These are phyloP conservation scores for Ustilago shanxiensis DNA, from an alignment of 1,284 basidiomycete species.

Conservation along the genomic window DNA sequence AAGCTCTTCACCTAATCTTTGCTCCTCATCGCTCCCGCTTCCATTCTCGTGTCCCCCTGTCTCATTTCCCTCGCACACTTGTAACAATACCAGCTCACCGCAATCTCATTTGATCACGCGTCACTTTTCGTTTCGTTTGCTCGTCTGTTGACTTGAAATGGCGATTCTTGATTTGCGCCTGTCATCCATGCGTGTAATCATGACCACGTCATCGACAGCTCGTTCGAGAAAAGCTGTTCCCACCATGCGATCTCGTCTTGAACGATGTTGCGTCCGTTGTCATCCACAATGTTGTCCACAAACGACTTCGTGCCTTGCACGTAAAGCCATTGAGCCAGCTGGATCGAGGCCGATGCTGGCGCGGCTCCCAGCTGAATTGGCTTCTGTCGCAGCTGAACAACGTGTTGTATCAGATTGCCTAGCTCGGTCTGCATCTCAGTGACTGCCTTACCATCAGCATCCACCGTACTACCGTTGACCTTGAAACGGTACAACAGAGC, in stretches of 20 bases:
- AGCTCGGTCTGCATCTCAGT: slow-evolving; percentile 22
- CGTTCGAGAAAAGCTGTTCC: slow-evolving; percentile 32
- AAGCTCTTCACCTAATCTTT: slow-evolving; percentile 71
- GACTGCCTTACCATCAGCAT: slow-evolving; percentile 10
- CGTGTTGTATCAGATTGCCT: slow-evolving; percentile 17
- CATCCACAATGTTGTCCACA: slow-evolving; percentile 34
- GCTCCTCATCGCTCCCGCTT: slow-evolving; percentile 13
- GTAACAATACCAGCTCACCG: slow-evolving; percentile 33
- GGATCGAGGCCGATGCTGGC: slow-evolving; percentile 9
- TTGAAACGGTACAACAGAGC: slow-evolving; percentile 27
- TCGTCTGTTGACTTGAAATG: not conserved
- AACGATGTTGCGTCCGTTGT: slow-evolving; percentile 27
- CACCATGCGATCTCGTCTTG: slow-evolving; percentile 37
- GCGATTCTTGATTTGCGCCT: not conserved
- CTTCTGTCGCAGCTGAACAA: slow-evolving; percentile 22
- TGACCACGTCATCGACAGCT: slow-evolving; percentile 3
- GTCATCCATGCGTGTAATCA: not conserved
- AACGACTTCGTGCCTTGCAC: slow-evolving; percentile 33
- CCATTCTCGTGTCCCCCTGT: slow-evolving; percentile 2
- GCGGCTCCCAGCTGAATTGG: slow-evolving; percentile 28
- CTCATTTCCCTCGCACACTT: slow-evolving; percentile 20
- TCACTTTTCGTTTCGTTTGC: not conserved
- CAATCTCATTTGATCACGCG: slow-evolving; percentile 24
- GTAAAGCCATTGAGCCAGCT: slow-evolving; percentile 38
- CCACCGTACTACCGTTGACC: slow-evolving; percentile 2